These are phyloP conservation scores for Aspergillus sclerotiicarbonarius DNA, from an alignment of 495 filamentous ascomycete species.

Conservation along the genomic window DNA sequence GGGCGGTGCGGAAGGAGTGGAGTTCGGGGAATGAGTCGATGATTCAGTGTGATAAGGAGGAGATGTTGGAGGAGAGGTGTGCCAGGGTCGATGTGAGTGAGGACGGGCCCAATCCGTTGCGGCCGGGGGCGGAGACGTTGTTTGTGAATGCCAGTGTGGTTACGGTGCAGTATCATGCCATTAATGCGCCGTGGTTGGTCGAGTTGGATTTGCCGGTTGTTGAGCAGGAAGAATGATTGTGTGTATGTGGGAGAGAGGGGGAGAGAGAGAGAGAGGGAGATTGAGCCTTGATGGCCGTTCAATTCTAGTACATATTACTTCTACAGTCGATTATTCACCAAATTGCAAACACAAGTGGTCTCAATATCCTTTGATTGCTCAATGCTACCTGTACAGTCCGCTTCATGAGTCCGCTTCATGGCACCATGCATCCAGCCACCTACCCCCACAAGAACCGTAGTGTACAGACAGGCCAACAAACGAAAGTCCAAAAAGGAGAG, in stretches of 20 bases:
- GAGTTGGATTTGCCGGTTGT: slow-evolving; percentile 49
- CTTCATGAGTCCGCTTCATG: too few species aligned
- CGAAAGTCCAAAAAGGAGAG: background rate
- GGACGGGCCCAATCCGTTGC: slow-evolving; percentile 30
- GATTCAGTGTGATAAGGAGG: slow-evolving; percentile 33
- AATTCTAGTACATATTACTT: background rate
- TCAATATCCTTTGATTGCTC: too few species aligned
- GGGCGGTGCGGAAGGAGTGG: slow-evolving; percentile 62
- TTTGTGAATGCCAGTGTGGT: slow-evolving; percentile 73
- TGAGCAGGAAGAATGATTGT: background rate
- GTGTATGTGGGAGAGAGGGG: background rate
- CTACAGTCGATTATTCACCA: background rate
- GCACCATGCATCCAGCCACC: too few species aligned
- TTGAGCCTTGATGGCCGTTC: background rate
- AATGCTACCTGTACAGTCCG: too few species aligned
- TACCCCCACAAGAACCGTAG: too few species aligned
- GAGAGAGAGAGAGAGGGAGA: background rate
- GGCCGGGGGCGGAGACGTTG: slow-evolving; percentile 57
- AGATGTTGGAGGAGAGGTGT: slow-evolving; percentile 39
- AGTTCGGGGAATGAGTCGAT: slow-evolving; percentile 12
- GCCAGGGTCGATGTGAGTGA: slow-evolving; percentile 45
- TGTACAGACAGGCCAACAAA: too few species aligned
- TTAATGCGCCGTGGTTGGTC: slow-evolving; percentile 61
- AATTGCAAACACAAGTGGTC: too few species aligned
- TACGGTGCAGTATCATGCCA: slow-evolving; percentile 45